A percentile compares a stretch with the other conserved stretches of the same genome.
Conservation (phyloP, 225 moss, liverwort and hornwort species). For the Climacium dendroides region DNA sequence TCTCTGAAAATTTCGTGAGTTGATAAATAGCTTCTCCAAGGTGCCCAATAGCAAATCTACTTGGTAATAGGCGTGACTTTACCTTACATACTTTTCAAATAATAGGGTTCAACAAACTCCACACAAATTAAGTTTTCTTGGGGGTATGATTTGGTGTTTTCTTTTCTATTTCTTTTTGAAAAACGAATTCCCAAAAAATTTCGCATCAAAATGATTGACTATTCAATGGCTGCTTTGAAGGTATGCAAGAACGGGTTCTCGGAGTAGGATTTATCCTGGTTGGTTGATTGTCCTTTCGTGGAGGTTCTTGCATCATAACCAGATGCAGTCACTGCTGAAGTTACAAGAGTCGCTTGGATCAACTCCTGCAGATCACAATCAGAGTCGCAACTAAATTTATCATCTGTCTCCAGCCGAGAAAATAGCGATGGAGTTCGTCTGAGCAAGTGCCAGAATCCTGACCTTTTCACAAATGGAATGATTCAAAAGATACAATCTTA, state of each 20-base stretch:
- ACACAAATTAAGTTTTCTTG: neutral
- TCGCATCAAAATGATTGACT: neutral
- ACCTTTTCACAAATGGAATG: neutral
- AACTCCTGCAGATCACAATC: neutral
- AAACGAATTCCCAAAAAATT: neutral
- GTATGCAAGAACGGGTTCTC: neutral
- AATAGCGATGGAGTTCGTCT: neutral
- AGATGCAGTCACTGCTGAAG: too few species aligned
- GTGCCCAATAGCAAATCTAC: too few species aligned
- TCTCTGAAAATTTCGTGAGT: too few species aligned
- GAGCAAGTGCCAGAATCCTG: neutral
- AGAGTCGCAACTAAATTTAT: too few species aligned
- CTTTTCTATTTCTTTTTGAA: neutral
- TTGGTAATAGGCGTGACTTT: too few species aligned
- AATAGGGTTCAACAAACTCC: neutral
- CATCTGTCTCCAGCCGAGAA: neutral
- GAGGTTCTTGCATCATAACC: neutral
- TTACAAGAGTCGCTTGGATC: neutral
- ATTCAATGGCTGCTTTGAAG: neutral
- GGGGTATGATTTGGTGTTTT: neutral
- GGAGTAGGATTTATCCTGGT: neutral
- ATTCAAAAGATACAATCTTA: neutral
- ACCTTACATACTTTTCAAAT: neutral
- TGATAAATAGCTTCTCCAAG: too few species aligned
- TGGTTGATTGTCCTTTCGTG: neutral